Conservation (phyloP, 164 flowering plant genomes). For the Liriodendron chinense region DNA sequence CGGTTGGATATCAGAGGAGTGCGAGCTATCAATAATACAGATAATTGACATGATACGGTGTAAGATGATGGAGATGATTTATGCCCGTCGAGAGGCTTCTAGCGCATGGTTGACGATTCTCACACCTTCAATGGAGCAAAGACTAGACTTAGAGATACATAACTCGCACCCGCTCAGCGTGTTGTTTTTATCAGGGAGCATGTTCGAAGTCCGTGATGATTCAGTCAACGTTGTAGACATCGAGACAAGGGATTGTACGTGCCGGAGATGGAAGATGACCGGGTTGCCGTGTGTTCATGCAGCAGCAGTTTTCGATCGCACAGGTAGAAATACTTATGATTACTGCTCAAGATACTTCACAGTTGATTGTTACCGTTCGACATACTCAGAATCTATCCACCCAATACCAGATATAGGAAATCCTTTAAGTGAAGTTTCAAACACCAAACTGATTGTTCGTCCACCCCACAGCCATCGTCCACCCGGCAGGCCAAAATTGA, state of each 20-base stretch:
- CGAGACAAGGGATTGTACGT: conserved; percentile 45
- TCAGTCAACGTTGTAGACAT: conserved; percentile 38
- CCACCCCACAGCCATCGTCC: conserved; percentile 28
- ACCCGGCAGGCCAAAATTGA: conserved; percentile 25
- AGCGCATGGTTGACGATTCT: conserved; percentile 46
- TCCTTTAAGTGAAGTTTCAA: conserved; percentile 18
- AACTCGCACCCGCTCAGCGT: conserved; percentile 42
- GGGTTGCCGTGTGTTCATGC: conserved; percentile 73
- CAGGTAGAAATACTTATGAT: conserved; percentile 36
- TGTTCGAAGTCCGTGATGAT: conserved; percentile 54
- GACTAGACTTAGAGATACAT: conserved; percentile 33
- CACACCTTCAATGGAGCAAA: conserved; percentile 51
- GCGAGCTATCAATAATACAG: conserved; percentile 6
- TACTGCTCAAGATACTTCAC: conserved; percentile 50
- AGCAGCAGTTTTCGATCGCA: conserved; percentile 50
- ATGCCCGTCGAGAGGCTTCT: conserved; percentile 5
- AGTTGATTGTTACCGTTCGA: conserved; percentile 29
- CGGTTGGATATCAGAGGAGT: conserved; percentile 7
- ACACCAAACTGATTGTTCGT: conserved; percentile 32
- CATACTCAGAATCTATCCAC: conserved; percentile 48
- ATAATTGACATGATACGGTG: conserved; percentile 6
- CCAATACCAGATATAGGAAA: conserved; percentile 30
- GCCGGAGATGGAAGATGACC: conserved; percentile 46
- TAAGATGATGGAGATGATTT: conserved; percentile 13
- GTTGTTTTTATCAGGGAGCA: conserved; percentile 41